A percentile compares a stretch with the other conserved stretches of the same genome.
Conservation (phyloP, 768 basidiomycete genomes). For the Coprinopsis marcescibilis region DNA sequence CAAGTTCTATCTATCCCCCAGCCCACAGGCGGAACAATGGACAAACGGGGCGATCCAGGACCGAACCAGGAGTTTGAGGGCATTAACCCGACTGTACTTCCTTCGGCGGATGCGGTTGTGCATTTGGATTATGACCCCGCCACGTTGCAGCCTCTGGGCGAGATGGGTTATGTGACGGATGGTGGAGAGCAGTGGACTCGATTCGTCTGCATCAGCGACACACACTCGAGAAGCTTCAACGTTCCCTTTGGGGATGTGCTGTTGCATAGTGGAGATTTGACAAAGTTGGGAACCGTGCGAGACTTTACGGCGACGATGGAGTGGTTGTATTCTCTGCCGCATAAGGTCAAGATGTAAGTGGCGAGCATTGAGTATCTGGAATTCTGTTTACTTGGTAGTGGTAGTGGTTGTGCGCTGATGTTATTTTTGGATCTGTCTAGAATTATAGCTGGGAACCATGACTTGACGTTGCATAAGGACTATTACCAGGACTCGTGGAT, state of each 20-base stretch:
- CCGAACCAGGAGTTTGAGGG: no score
- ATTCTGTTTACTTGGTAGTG: no score
- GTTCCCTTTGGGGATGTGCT: constrained; percentile 63
- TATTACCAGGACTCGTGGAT: constrained; percentile 35
- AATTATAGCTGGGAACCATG: constrained; percentile 71
- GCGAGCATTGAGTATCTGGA: no score
- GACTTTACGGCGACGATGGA: constrained; percentile 46
- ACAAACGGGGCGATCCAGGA: no score
- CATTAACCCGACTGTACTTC: no score
- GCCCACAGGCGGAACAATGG: no score
- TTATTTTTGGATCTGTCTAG: constrained; percentile 25
- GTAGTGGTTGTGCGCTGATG: background rate
- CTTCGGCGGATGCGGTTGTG: constrained; percentile 18
- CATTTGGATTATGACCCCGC: constrained; percentile 33
- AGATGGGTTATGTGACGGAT: constrained; percentile 20
- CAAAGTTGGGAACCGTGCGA: constrained; percentile 38
- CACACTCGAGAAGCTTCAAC: constrained; percentile 37
- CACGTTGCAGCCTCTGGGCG: constrained; percentile 19
- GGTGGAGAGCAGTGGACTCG: constrained; percentile 47
- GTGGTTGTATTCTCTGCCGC: constrained; percentile 54
- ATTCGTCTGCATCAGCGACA: constrained; percentile 58
- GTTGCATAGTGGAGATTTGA: constrained; percentile 61
- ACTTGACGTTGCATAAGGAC: constrained; percentile 37
- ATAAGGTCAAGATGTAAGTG: constrained; percentile 54
- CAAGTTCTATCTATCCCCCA: no score